These are phyloP conservation scores for Wickerhamomyces bovis DNA, from an alignment of 805 yeast genomes.

Conservation along the genomic window DNA sequence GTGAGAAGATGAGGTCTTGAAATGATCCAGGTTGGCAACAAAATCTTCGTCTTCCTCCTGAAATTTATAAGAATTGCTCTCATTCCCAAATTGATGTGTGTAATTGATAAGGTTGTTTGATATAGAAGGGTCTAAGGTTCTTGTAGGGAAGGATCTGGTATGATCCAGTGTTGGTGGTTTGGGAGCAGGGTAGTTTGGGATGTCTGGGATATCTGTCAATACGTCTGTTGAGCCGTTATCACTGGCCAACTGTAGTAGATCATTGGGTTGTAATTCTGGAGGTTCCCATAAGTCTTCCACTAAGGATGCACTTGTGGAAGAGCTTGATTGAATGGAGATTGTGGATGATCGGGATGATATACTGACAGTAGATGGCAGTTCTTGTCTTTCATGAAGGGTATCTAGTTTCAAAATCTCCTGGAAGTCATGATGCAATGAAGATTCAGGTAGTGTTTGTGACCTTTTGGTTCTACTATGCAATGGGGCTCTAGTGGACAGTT, in stretches of 20 bases:
- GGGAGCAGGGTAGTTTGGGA: conserved; percentile 14
- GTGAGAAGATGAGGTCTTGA: conserved; percentile 11
- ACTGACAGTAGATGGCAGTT: neutral
- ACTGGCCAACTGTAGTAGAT: conserved; percentile 30
- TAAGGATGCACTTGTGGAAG: conserved; percentile 10
- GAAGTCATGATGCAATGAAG: conserved; percentile 13
- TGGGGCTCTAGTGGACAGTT: neutral
- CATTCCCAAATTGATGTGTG: neutral
- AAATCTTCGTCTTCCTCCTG: conserved; percentile 1
- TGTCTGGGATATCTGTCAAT: neutral
- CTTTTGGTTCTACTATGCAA: conserved; percentile 19
- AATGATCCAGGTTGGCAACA: conserved; percentile 1
- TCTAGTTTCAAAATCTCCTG: conserved; percentile 7
- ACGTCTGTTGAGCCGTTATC: conserved; percentile 16
- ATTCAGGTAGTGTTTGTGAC: conserved; percentile 27
- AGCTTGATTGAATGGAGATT: conserved; percentile 4
- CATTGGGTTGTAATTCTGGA: conserved; percentile 33
- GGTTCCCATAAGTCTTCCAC: conserved; percentile 32
- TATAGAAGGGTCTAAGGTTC: neutral
- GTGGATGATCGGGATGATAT: conserved; percentile 3
- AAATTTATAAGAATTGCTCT: neutral
- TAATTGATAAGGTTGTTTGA: neutral
- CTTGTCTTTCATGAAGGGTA: neutral
- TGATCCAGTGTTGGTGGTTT: conserved; percentile 9
- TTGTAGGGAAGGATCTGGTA: conserved; percentile 8